These are phyloP conservation scores for Ambrosiella xylebori DNA, from an alignment of 2,329 filamentous ascomycete genomes.

Conservation along the genomic window DNA sequence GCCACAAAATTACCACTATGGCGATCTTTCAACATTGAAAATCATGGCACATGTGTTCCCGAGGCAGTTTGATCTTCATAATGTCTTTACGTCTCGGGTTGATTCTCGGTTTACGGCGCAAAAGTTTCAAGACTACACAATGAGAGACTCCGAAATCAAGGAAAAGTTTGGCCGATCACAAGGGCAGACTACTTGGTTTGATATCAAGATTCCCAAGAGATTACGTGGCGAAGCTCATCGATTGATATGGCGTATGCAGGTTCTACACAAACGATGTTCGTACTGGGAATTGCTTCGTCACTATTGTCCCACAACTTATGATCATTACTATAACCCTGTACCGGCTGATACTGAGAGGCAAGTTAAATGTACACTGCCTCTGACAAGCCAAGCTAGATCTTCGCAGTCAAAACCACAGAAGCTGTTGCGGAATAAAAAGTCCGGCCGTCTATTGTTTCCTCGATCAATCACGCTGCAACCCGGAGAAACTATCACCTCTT, in stretches of 20 bases:
- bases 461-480: conserved; percentile 1
- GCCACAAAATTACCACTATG: conserved; percentile 12
- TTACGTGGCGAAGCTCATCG: conserved; percentile 44
- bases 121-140: conserved; percentile 66
- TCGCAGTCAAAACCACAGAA: no score
- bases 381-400: neutral
- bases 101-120: conserved; percentile 51
- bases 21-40: conserved; percentile 37
- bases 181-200: conserved; percentile 6
- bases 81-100: conserved; percentile 64
- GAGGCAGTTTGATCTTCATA: conserved; percentile 74
- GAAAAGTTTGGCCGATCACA: conserved; percentile 15
- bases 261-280: conserved; percentile 55
- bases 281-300: conserved; percentile 64
- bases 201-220: conserved; percentile 38
- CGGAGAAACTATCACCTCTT: conserved; percentile 36
- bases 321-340: neutral
- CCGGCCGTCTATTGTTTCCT: neutral
- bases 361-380: neutral
- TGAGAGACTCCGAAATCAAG: conserved; percentile 67
- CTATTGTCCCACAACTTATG: conserved; percentile 47
- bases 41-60: conserved; percentile 91
- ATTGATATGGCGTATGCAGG: conserved; percentile 52
- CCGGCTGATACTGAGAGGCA: neutral
- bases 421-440: neutral